Percentiles rank a stretch among this genome's conserved stretches.
These are phyloP conservation scores for Saturnispora bothae DNA, from an alignment of 805 yeast species.

Conservation along the genomic window DNA sequence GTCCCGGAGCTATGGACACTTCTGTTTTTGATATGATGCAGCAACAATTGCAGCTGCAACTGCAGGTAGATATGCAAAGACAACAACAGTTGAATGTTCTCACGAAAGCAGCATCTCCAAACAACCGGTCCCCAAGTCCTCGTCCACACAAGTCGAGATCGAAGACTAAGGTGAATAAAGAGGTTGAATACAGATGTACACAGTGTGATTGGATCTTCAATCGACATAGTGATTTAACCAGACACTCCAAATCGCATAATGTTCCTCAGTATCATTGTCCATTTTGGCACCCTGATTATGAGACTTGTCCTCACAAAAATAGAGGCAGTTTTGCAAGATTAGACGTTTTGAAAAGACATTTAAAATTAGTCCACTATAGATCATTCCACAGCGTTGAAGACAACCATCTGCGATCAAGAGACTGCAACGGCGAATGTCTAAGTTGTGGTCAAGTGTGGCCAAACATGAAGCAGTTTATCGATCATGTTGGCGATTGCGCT, in stretches of 20 bases:
- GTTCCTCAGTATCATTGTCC: constrained; percentile 65
- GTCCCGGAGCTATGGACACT: neutral
- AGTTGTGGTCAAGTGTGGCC: constrained; percentile 50
- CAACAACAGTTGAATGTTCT: constrained; percentile 6
- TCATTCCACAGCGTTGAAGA: constrained; percentile 17
- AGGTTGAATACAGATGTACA: constrained; percentile 26
- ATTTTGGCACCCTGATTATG: constrained; percentile 50
- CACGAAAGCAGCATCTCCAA: neutral
- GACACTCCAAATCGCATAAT: constrained; percentile 58
- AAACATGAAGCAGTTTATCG: constrained; percentile 45
- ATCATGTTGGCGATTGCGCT: constrained; percentile 59
- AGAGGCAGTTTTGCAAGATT: constrained; percentile 67
- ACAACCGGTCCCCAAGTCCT: neutral
- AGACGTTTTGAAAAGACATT: constrained; percentile 67
- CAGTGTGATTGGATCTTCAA: constrained; percentile 62
- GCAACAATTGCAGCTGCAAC: constrained; percentile 6
- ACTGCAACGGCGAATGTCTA: constrained; percentile 47
- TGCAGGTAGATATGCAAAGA: constrained; percentile 8
- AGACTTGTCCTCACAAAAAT: constrained; percentile 59
- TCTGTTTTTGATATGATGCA: constrained; percentile 4
- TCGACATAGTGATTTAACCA: constrained; percentile 55
- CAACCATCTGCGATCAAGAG: neutral
- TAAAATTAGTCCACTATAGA: constrained; percentile 58
- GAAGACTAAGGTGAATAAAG: neutral
- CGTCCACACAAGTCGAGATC: neutral